Percentiles rank a stretch among this genome's conserved stretches.
Evolutionary conservation across 768 basidiomycete species (phyloP).

Genomic region (Dacryopinax primogenitus): DNA sequence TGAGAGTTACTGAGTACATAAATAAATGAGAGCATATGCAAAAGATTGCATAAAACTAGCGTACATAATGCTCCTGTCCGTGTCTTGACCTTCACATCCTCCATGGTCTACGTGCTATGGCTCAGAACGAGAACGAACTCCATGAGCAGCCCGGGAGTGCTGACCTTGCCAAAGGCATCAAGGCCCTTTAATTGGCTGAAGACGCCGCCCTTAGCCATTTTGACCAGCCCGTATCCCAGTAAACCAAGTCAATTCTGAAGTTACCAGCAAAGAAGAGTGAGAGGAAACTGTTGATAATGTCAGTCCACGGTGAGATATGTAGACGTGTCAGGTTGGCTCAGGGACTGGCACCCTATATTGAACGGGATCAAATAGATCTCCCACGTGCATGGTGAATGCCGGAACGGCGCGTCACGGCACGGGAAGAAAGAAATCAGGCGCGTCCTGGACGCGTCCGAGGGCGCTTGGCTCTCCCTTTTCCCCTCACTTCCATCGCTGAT

Average conservation of each 20-base stretch:
- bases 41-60: slow-evolving; percentile 22
- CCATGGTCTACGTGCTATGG: slow-evolving; percentile 98
- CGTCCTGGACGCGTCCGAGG: background rate
- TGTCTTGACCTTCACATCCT: slow-evolving; percentile 99
- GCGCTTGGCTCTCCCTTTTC: background rate
- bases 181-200: slow-evolving; percentile 58
- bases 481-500: background rate
- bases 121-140: too few species aligned
- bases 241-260: background rate
- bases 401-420: background rate
- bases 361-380: background rate
- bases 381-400: background rate
- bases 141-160: too few species aligned
- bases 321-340: background rate
- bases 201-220: slow-evolving; percentile 29
- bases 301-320: background rate
- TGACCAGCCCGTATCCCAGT: background rate
- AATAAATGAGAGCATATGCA: slow-evolving; percentile 12
- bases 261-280: background rate
- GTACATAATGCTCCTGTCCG: slow-evolving; percentile 80
- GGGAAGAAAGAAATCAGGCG: slow-evolving; percentile 5
- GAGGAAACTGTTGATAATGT: background rate
- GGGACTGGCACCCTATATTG: background rate
- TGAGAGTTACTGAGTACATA: slow-evolving; percentile 58
- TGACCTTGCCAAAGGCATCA: slow-evolving; percentile 98